Conservation (phyloP, 2,329 filamentous ascomycete genomes). For the Teratosphaeria gauchensis region DNA sequence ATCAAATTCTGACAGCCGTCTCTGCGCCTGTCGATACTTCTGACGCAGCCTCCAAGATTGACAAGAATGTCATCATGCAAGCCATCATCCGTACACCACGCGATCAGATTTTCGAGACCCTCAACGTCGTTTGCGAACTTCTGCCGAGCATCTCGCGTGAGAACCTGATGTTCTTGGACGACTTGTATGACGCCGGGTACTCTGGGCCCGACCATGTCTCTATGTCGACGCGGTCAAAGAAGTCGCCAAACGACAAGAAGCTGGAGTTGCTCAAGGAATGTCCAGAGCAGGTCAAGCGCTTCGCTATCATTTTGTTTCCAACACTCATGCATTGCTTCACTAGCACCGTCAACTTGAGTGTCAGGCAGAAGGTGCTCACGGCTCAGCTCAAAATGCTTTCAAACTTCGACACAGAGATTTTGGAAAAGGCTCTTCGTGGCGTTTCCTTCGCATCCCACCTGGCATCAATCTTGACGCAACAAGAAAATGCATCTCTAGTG, state of each 20-base stretch:
- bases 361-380: constrained; percentile 86
- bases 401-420: constrained; percentile 75
- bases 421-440: constrained; percentile 73
- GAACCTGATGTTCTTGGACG: constrained; percentile 40
- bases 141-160: constrained; percentile 63
- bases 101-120: constrained; percentile 92
- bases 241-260: constrained; percentile 65
- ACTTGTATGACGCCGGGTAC: constrained; percentile 39
- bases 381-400: constrained; percentile 98
- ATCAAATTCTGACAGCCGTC: constrained; percentile 92
- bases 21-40: constrained; percentile 74
- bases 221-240: constrained; percentile 37
- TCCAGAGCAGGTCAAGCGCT: constrained; percentile 77
- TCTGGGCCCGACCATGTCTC: constrained; percentile 37
- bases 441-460: constrained; percentile 95
- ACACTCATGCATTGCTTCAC: constrained; percentile 95
- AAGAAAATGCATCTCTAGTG: constrained; percentile 82
- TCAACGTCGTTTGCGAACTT: constrained; percentile 95
- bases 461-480: constrained; percentile 87
- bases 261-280: constrained; percentile 74
- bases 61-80: constrained; percentile 98
- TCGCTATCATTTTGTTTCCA: constrained; percentile 84
- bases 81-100: constrained; percentile 89
- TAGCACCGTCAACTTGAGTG: constrained; percentile 89
- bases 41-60: constrained; percentile 74